Conservation (phyloP, 2,329 filamentous ascomycete genomes). For the Cercospora sojina region DNA sequence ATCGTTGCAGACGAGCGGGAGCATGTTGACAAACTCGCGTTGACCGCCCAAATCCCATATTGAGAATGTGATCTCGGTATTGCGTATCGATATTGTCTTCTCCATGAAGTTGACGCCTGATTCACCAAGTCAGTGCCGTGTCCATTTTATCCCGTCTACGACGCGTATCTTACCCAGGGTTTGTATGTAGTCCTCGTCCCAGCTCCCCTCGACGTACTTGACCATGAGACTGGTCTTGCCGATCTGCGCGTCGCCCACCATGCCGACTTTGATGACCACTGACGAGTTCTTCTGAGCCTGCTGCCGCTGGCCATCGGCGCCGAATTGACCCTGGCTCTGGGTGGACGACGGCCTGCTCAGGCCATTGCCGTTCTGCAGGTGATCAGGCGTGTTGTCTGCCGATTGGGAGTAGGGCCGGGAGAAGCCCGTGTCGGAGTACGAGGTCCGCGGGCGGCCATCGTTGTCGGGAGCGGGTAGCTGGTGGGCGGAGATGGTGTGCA, state of each 20-base stretch:
- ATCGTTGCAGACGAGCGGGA: slow-evolving; percentile 98
- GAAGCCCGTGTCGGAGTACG: slow-evolving; percentile 53
- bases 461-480: slow-evolving; percentile 43
- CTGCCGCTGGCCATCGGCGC: slow-evolving; percentile 38
- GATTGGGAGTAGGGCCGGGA: slow-evolving; percentile 47
- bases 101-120: slow-evolving; percentile 98
- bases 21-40: slow-evolving; percentile 99
- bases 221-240: slow-evolving; percentile 99
- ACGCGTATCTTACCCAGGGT: slow-evolving; percentile 65
- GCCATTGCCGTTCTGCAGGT: slow-evolving; percentile 35
- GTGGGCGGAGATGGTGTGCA: slow-evolving; percentile 49
- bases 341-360: slow-evolving; percentile 37
- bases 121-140: slow-evolving; percentile 10
- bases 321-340: slow-evolving; percentile 35
- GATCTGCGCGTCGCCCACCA: slow-evolving; percentile 98
- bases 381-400: slow-evolving; percentile 43
- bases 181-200: slow-evolving; percentile 99
- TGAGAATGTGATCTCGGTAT: slow-evolving; percentile 98
- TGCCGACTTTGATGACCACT: slow-evolving; percentile 98
- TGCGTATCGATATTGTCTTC: slow-evolving; percentile 98
- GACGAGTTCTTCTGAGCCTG: slow-evolving; percentile 53
- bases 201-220: slow-evolving; percentile 98
- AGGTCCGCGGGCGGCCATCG: slow-evolving; percentile 50
- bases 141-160: not conserved
- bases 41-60: slow-evolving; percentile 99